Percentiles rank a stretch among this genome's conserved stretches.
Conservation (phyloP, 192 early-diverging fungal genomes). For the Coemansia biformis region DNA sequence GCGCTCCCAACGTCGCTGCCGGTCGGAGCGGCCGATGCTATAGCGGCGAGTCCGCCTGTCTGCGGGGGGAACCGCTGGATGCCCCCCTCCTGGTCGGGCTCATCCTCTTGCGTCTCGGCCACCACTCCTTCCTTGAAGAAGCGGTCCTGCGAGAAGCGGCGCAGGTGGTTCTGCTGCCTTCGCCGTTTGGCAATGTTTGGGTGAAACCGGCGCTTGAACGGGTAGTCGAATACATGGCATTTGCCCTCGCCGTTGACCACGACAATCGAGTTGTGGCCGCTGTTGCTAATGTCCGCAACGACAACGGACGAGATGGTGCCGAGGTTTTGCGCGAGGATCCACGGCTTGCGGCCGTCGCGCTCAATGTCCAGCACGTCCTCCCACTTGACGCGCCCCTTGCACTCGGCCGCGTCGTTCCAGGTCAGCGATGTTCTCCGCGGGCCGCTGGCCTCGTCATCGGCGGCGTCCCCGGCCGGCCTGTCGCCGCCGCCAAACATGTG, state of each 20-base stretch:
- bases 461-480: not conserved
- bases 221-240: conserved; percentile 47
- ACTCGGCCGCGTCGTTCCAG: conserved; percentile 9
- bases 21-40: too few relatives aligned
- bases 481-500: conserved; percentile 36
- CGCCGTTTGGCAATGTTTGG: conserved; percentile 33
- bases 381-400: conserved; percentile 38
- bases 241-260: conserved; percentile 50
- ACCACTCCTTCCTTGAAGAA: conserved; percentile 38
- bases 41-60: too few relatives aligned
- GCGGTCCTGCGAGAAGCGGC: conserved; percentile 45
- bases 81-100: not conserved
- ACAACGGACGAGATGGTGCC: conserved; percentile 48
- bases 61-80: too few relatives aligned
- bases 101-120: not conserved
- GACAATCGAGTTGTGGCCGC: conserved; percentile 46
- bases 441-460: conserved; percentile 19
- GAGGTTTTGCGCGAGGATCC: conserved; percentile 46
- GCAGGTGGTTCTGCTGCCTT: conserved; percentile 42
- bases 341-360: conserved; percentile 51
- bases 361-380: conserved; percentile 48
- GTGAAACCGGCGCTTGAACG: conserved; percentile 42
- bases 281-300: conserved; percentile 42
- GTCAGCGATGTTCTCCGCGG: conserved; percentile 6
- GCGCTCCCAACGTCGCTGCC: too few relatives aligned